phyloP scores from a whole-genome alignment of 2,329 filamentous ascomycete species.

The Fusarium proliferatum region DNA sequence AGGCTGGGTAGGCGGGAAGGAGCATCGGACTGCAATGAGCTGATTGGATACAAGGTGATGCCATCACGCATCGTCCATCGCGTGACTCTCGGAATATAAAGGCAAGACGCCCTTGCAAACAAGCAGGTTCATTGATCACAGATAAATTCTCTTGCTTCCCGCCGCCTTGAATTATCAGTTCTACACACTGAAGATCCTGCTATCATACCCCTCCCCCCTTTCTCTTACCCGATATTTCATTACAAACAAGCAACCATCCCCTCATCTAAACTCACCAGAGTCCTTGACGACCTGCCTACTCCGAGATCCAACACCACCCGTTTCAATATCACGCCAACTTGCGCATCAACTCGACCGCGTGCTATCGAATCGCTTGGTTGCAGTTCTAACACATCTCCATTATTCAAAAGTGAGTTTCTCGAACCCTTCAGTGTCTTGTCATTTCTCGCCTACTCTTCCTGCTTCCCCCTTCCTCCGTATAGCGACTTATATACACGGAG shows the following conservation, averaged over 20 bases:
- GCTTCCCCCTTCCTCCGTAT: conserved; percentile 18
- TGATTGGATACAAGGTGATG: conserved; percentile 46
- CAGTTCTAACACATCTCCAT: conserved; percentile 5
- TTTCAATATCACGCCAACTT: background rate
- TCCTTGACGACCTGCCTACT: background rate
- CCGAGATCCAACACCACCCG: background rate
- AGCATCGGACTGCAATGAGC: conserved; percentile 39
- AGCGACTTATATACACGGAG: conserved; percentile 32
- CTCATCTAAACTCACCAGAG: background rate
- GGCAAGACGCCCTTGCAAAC: conserved; percentile 30
- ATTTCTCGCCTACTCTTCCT: background rate
- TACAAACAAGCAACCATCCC: background rate
- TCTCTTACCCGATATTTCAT: background rate
- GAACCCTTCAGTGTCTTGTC: background rate
- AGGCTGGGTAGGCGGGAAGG: conserved; percentile 5
- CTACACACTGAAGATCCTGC: background rate
- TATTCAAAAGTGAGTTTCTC: conserved; percentile 33
- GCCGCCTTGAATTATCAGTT: background rate
- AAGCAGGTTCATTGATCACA: conserved; percentile 5
- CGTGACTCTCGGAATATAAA: conserved; percentile 46
- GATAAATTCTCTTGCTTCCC: background rate
- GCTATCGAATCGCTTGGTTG: background rate
- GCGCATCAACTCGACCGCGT: conserved; percentile 6
- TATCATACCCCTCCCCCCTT: background rate
- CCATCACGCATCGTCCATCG: conserved; percentile 40